Evolutionary conservation across 305 asterid species (phyloP), one percentile per base, ranked within the genome.

Genomic region (Fraxinus latifolia): DNA sequence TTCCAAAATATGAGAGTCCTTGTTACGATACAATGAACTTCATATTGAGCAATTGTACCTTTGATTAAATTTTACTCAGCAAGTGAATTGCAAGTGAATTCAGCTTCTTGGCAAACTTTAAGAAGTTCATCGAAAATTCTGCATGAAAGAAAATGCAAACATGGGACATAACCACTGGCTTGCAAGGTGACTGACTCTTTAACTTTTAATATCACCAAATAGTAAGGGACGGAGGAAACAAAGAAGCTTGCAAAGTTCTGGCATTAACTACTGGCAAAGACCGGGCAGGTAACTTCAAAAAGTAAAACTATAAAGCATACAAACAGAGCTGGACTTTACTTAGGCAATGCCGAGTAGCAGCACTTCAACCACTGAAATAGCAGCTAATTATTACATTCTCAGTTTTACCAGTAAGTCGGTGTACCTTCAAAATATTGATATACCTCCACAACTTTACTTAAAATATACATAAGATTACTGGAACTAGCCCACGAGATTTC

Each of bases 61-160:
- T 72, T 77, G 70, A 75, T 81, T 76, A 86, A 53, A 78, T 53
- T 77, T 42, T 80, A 83, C 86, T 82, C 86, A 80, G 86, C 86
- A 79, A 89, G 89, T 89, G 89, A 90, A 84, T 89, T 85, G 86
- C 86, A 79, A 89, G 89, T 89, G 89, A 90, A 84, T 89, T 85
- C 93, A 85, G 86, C 93, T 86, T 86, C 97, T 84, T 85, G 88
- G 88, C 88, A 89, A 85, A 85, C 91, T 85, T 87, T 90, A 85
- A 78, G 44, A 84, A 83, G 89, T 88, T 91, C 95, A 88, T 84
- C 83, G 79, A 86, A 82, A 85, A 84, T 90, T 91, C 92, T 90
- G 96, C 94, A 89, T 74, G 81, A 83, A 85, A 87, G 86, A 83
- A 85, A 80, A 87, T 62, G 79, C 82, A 86, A 81, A 79, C 58